Base-by-base conservation (phyloP, 768 basidiomycete species). In the Mycena vitilis region DNA sequence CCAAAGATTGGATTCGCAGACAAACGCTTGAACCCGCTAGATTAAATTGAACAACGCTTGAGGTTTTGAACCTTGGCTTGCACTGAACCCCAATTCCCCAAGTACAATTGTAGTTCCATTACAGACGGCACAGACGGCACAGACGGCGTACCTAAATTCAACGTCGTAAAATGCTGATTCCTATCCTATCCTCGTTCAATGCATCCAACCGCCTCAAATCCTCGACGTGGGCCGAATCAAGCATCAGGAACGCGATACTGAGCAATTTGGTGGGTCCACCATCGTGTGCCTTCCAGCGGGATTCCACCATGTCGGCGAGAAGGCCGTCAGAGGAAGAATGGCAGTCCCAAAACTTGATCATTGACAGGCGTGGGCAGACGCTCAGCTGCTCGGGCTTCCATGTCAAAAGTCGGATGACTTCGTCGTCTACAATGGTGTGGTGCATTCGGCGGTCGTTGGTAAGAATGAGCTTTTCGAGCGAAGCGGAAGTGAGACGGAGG, bases 261-360 rank as follows among this genome's bases (percentile, higher is more conserved):
- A 75, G 61, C 62, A 53, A 45, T 16, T 38, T 65, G 2, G 57
- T 44, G 9, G 65, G 71, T 23, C 66, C 66, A n/a, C 66, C 66
- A 7, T 53, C 66, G 47, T 57, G 53, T 38, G 66, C 61, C 20
- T 48, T 65, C 75, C 76, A 77, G 16, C 75, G 65, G 22, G 76
- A 78, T 60, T 75, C 68, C 13, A 79, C 60, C 78, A 79, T 79
- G 63, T 76, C 74, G 1, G 76, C 74, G 9, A 79, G 66, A 1
- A 74, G 66, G 1, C 77, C 78, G 57, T 77, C 78, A 8, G 73
- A 63, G 1, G 75, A 71, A 0, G 63, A 57, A 1, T 77, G 70
- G 40, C 75, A 77, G 30, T 76, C 74, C 75, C 72, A 76, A 13
- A 78, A 62, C 48, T 70, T 73, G 23, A 79, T 62, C 44, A 66